Evolutionary conservation across 805 yeast genomes (phyloP).

Genomic region (Schizosaccharomyces lindneri): DNA sequence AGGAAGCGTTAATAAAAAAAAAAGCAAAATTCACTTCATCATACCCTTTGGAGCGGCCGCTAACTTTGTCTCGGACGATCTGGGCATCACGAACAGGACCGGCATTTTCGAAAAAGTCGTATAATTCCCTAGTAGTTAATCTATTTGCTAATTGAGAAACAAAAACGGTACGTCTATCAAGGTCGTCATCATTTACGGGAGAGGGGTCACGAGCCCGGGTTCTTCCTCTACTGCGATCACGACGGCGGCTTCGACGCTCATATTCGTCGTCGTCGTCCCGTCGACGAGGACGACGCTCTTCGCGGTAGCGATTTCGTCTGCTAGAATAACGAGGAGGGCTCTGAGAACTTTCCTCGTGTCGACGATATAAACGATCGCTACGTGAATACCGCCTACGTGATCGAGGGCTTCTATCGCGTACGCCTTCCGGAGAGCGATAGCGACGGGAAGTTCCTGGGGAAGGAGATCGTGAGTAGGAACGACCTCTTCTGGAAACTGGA

Average conservation of each 20-base stretch:
- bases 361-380: not conserved
- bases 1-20: not conserved
- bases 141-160: slow-evolving; percentile 15
- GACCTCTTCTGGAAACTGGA: not conserved
- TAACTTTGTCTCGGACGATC: slow-evolving; percentile 14
- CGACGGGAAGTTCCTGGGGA: not conserved
- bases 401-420: not conserved
- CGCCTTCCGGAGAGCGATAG: not conserved
- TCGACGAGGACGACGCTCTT: not conserved
- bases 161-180: slow-evolving; percentile 15
- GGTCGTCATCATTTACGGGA: slow-evolving; percentile 11
- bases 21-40: not conserved
- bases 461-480: not conserved
- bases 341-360: not conserved
- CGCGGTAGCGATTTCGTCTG: slow-evolving; percentile 4
- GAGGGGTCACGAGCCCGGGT: slow-evolving; percentile 5
- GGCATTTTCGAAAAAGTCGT: slow-evolving; percentile 13
- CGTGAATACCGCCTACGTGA: not conserved
- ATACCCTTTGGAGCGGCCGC: slow-evolving; percentile 14
- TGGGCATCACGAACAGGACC: slow-evolving; percentile 15
- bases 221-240: slow-evolving; percentile 5
- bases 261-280: not conserved
- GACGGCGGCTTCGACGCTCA: slow-evolving; percentile 4
- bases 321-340: slow-evolving; percentile 4
- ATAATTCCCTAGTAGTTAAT: slow-evolving; percentile 12